Conservation (phyloP, 257 asterid species). For the Schizonepeta tenuifolia region DNA sequence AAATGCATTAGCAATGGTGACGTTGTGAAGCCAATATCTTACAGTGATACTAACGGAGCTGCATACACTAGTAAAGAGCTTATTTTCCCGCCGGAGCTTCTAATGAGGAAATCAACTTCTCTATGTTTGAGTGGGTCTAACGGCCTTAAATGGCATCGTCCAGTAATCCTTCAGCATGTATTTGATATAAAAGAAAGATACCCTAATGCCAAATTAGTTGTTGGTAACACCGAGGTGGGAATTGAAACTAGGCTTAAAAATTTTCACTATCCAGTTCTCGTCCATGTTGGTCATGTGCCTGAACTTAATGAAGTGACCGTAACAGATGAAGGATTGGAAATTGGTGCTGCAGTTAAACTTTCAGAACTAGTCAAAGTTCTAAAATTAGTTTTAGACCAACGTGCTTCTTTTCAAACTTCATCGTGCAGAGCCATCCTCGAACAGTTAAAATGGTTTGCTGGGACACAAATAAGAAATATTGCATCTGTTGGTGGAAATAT, state of each 20-base stretch:
- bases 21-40: slow-evolving; percentile 57
- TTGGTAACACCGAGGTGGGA: slow-evolving; percentile 94
- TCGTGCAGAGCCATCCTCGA: slow-evolving; percentile 78
- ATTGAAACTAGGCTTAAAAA: slow-evolving; percentile 84
- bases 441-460: slow-evolving; percentile 96
- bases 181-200: slow-evolving; percentile 65
- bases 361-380: slow-evolving; percentile 69
- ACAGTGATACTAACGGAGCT: slow-evolving; percentile 72
- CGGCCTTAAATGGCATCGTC: slow-evolving; percentile 85
- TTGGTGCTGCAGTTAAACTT: slow-evolving; percentile 88
- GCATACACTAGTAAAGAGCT: slow-evolving; percentile 77
- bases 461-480: slow-evolving; percentile 81
- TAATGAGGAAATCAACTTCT: slow-evolving; percentile 54
- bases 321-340: slow-evolving; percentile 80
- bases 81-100: slow-evolving; percentile 92
- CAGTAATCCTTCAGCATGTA: slow-evolving; percentile 68
- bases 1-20: slow-evolving; percentile 35
- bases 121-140: slow-evolving; percentile 65
- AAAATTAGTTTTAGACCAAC: slow-evolving; percentile 48
- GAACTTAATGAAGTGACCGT: slow-evolving; percentile 65
- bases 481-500: slow-evolving; percentile 97
- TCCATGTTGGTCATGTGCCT: slow-evolving; percentile 71
- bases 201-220: slow-evolving; percentile 75
- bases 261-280: slow-evolving; percentile 69
- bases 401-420: slow-evolving; percentile 62